Evolutionary conservation across 2,329 filamentous ascomycete genomes (phyloP).

Genomic region (Fusarium devonianum): DNA sequence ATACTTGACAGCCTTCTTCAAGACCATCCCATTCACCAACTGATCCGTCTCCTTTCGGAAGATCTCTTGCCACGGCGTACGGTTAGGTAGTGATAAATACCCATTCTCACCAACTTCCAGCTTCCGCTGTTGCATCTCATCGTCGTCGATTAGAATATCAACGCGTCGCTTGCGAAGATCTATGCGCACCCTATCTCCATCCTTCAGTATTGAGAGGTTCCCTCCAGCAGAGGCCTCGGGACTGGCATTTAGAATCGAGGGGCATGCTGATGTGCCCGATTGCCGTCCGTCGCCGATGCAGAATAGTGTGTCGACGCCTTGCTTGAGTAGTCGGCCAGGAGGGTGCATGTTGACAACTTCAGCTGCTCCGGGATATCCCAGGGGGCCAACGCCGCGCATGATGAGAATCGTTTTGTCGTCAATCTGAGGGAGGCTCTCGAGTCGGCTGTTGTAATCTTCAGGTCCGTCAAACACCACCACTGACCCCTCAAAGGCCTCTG

Average conservation of each 20-base stretch:
- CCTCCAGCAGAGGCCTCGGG: conserved; percentile 63
- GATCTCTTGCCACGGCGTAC: conserved; percentile 60
- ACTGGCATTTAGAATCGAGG: conserved; percentile 63
- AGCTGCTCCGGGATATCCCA: conserved; percentile 59
- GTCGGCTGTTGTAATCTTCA: conserved; percentile 54
- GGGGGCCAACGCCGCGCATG: conserved; percentile 57
- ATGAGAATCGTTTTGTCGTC: conserved; percentile 42
- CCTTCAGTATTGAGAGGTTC: conserved; percentile 57
- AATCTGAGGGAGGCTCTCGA: conserved; percentile 48
- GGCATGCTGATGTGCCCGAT: conserved; percentile 62
- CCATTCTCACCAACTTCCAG: conserved; percentile 48
- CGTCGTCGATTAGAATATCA: conserved; percentile 53
- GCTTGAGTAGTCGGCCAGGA: conserved; percentile 52
- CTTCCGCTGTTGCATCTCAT: conserved; percentile 51
- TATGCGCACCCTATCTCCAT: conserved; percentile 59
- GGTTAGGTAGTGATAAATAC: conserved; percentile 49
- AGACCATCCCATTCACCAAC: conserved; percentile 56
- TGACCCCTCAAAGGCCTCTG: conserved; percentile 55
- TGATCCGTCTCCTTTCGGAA: conserved; percentile 55
- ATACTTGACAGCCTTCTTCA: conserved; percentile 54
- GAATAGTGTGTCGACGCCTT: conserved; percentile 55
- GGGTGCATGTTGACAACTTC: conserved; percentile 62
- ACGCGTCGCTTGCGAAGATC: conserved; percentile 58
- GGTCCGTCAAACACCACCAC: conserved; percentile 60
- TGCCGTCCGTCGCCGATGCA: conserved; percentile 64